Evolutionary conservation across 768 basidiomycete genomes (phyloP).

Genomic region (Symmetrospora coprosmae): DNA sequence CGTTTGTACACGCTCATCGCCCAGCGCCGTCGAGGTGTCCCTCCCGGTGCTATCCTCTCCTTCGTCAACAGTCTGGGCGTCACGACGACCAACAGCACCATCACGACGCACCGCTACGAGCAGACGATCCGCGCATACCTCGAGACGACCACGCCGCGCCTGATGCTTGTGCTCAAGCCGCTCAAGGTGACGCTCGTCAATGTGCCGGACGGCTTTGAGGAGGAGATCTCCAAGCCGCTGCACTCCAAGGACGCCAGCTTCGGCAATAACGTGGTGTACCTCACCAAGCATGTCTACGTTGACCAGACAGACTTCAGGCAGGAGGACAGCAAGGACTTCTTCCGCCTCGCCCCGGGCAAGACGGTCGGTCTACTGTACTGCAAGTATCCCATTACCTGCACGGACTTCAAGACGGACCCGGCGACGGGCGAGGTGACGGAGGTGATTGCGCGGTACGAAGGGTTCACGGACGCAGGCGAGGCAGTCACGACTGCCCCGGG

Average conservation of each 20-base stretch:
- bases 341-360: conserved; percentile 92
- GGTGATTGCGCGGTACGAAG: conserved; percentile 61
- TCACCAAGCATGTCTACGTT: conserved; percentile 79
- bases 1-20: conserved; percentile 93
- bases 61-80: conserved; percentile 93
- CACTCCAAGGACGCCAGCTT: conserved; percentile 86
- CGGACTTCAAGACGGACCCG: conserved; percentile 67
- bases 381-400: conserved; percentile 80
- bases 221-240: conserved; percentile 74
- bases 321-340: conserved; percentile 78
- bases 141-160: conserved; percentile 69
- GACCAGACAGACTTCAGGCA: conserved; percentile 84
- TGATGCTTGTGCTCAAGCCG: conserved; percentile 80
- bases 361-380: conserved; percentile 92
- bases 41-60: conserved; percentile 84
- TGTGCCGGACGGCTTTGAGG: conserved; percentile 65
- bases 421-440: conserved; percentile 59
- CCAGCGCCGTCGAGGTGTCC: conserved; percentile 81
- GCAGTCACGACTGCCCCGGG: conserved; percentile 41
- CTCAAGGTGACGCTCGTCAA: conserved; percentile 85
- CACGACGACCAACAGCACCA: conserved; percentile 65
- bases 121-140: conserved; percentile 75
- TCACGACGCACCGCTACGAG: conserved; percentile 79
- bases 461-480: conserved; percentile 36
- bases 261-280: conserved; percentile 64